Conservation (phyloP, 805 yeast genomes). For the Yamadazyma kitorensis region DNA sequence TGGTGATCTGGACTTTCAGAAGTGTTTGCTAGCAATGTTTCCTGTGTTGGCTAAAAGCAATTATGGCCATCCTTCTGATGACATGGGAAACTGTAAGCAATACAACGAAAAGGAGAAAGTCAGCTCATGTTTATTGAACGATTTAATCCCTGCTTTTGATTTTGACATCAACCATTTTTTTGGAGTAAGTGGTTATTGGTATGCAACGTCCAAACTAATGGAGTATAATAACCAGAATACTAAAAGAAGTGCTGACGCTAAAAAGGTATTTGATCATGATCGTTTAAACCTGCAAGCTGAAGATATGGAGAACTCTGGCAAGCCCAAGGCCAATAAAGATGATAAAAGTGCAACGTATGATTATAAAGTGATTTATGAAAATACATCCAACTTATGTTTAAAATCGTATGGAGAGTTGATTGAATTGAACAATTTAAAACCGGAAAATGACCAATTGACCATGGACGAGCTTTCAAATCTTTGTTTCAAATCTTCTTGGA, state of each 20-base stretch:
- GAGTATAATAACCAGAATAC: slow-evolving; percentile 22
- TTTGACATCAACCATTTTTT: slow-evolving; percentile 55
- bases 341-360: slow-evolving; percentile 33
- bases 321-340: background rate
- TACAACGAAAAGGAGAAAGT: slow-evolving; percentile 27
- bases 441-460: slow-evolving; percentile 25
- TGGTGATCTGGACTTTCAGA: slow-evolving; percentile 52
- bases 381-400: slow-evolving; percentile 49
- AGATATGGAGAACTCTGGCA: background rate
- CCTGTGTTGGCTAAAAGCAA: slow-evolving; percentile 40
- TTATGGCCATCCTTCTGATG: slow-evolving; percentile 19
- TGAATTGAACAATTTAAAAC: slow-evolving; percentile 27
- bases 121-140: slow-evolving; percentile 51
- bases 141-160: slow-evolving; percentile 54
- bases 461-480: slow-evolving; percentile 48
- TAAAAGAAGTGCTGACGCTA: background rate
- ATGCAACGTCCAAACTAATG: slow-evolving; percentile 49
- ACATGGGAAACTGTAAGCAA: slow-evolving; percentile 28
- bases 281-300: too few relatives aligned
- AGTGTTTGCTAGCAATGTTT: slow-evolving; percentile 48
- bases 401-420: slow-evolving; percentile 36
- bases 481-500: slow-evolving; percentile 64
- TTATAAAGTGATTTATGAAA: slow-evolving; percentile 39
- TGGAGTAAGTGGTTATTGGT: slow-evolving; percentile 71
- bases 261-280: slow-evolving; percentile 4